Evolutionary conservation across 1,139 yeast genomes (phyloP), one percentile per base, ranked within the genome.

Genomic region (Kluyveromyces marxianus): DNA sequence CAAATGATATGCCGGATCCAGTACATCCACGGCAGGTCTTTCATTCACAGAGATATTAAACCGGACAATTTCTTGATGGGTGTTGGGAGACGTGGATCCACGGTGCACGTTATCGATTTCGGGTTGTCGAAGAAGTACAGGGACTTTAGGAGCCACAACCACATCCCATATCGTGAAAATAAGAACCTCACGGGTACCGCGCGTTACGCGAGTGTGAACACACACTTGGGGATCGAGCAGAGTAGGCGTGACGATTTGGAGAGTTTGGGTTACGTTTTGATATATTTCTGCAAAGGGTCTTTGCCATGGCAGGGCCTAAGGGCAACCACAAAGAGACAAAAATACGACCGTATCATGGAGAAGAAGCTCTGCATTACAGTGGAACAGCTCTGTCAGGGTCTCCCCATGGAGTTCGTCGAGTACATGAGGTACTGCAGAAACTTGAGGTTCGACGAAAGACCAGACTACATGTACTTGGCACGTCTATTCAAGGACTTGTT

Each of bases 301-400:
- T 75, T 92, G 59, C 98, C 98, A 43, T 92, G 98, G 98, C 98
- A 92, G 69, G 98, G 98, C 3, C 79, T 92, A 59, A 88, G 89
- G 67, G 98, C 98, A 32, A 95, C 92, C 40, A 89, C 97, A 21
- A 92, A 92, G 72, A 83, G 95, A 68, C 97, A 92, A 67, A 92
- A 92, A 69, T 92, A 92, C 68, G 97, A 90, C 68, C 78, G 97
- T 53, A 92, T 92, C 61, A 83, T 90, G 88, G 97, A 92, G 66
- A 88, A 88, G 75, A 92, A 92, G 68, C 83, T 92, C 83, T 82
- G 95, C 42, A 88, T 96, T 7, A 87, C 96, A 29, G 80, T 92
- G 43, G 96, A 90, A 62, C 79, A 83, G 29, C 76, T 92, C 59
- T 89, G 96, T 50, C 81, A 89, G 59, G 97, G 97, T 4, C 77